A percentile compares a stretch with the other conserved stretches of the same genome.
These are phyloP conservation scores for Paramecium octaurelia DNA, from an alignment of 73 alveolate genomes.

Conservation along the genomic window DNA sequence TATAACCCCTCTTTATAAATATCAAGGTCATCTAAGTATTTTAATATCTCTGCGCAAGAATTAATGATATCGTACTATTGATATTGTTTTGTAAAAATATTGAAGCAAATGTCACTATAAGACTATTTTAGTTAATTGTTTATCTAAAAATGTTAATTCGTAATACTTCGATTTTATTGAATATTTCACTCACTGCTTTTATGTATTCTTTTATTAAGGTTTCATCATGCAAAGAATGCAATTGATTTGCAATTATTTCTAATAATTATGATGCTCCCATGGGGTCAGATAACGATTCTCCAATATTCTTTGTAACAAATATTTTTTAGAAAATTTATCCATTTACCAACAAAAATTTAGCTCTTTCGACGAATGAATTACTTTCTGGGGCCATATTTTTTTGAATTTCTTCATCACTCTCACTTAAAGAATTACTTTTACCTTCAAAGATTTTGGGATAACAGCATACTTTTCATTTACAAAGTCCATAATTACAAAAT, in stretches of 20 bases:
- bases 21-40: not conserved
- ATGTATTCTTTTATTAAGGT: not conserved
- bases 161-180: not conserved
- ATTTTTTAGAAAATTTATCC: not conserved
- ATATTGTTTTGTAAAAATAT: not conserved
- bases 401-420: conserved; percentile 7
- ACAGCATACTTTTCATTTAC: not conserved
- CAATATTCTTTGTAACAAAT: not conserved
- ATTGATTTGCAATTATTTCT: not conserved
- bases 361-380: not conserved
- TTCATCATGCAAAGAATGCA: not conserved
- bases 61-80: not conserved
- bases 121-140: not conserved
- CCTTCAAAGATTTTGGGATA: not conserved
- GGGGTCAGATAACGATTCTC: not conserved
- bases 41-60: not conserved
- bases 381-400: not conserved
- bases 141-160: not conserved
- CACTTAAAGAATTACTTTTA: not conserved
- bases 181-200: not conserved
- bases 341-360: not conserved
- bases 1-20: not conserved
- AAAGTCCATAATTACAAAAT: not conserved
- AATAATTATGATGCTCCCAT: not conserved
- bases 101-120: not conserved